Conservation (phyloP, 495 filamentous ascomycete species). For the Tuber borchii region DNA sequence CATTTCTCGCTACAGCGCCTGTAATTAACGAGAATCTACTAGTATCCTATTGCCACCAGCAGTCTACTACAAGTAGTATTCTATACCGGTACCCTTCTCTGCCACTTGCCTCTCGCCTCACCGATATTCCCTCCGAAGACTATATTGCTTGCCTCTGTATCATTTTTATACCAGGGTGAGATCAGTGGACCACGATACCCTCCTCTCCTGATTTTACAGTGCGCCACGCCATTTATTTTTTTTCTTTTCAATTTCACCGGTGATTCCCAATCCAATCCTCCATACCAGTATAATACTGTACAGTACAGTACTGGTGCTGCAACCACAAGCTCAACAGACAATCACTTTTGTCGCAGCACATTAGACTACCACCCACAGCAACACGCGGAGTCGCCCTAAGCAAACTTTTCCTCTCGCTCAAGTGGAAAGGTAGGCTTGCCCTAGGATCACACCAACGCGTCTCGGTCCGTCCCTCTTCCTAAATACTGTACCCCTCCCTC, state of each 20-base stretch:
- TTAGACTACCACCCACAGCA: too few species aligned
- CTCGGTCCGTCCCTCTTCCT: constrained; percentile 32
- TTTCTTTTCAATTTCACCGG: not conserved
- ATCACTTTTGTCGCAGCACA: not conserved
- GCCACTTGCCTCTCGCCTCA: not conserved
- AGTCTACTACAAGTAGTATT: not conserved
- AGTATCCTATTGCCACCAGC: too few species aligned
- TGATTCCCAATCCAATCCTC: not conserved
- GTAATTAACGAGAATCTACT: not conserved
- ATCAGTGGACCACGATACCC: not conserved
- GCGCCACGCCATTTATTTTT: not conserved
- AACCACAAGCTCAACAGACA: not conserved
- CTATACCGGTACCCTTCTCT: not conserved
- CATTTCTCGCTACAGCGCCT: not conserved
- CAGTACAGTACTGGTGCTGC: not conserved
- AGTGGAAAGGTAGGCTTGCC: constrained; percentile 10
- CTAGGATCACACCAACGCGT: constrained; percentile 29
- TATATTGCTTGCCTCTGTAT: not conserved
- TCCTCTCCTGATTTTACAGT: not conserved
- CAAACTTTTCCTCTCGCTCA: not conserved
- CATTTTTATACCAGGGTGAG: not conserved
- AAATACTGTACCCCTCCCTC: constrained; percentile 25
- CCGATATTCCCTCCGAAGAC: not conserved
- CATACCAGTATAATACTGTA: not conserved
- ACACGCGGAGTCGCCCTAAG: constrained; percentile 21